Base-by-base conservation (phyloP, 805 yeast genomes). In the Candida vartiovaarae region DNA sequence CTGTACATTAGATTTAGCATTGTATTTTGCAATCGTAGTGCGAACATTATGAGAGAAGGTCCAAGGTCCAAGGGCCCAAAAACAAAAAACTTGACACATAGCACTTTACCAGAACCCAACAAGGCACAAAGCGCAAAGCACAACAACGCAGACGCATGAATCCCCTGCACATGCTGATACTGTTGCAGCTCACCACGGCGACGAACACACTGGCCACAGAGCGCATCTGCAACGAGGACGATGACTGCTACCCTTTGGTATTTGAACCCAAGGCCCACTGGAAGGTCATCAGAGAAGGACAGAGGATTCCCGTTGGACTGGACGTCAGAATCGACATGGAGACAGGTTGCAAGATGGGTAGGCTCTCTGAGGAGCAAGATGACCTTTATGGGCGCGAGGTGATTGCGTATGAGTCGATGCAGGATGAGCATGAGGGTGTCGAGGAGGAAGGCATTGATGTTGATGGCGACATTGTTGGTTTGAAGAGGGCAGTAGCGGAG, bases 271-370 rank as follows among this genome's bases (percentile, higher is more conserved):
- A 80, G 0, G 48, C 57, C 1, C 76, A 83, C 50, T 90, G 96
- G 95, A 78, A 80, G 64, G 57, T 57, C 2, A 75, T 90, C 5
- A 70, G 65, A 51, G 81, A 75, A 39, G 88, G 81, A n/a, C 96
- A 87, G 55, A 71, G 74, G 6, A 71, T 90, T 4, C 95, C 96
- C 1, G 76, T 75, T 6, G 98, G 97, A 0, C 63, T 85, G 31
- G 62, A 60, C 60, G 77, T 89, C 9, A 70, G 86, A 50, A 54
- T 90, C 52, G 82, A 87, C 59, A 63, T 89, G 45, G 86, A 82
- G n/a, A 80, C 89, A 0, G 81, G 83, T 20, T 61, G 65, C 27
- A 77, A 74, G 53, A 84, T 82, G 60, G 96, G 95, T 1, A 84
- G 78, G 51, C 52, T 78, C 47, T 74, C 67, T 27, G 40, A 32